Conservation (phyloP, 2,329 filamentous ascomycete genomes). For the Ascochyta rabiei region DNA sequence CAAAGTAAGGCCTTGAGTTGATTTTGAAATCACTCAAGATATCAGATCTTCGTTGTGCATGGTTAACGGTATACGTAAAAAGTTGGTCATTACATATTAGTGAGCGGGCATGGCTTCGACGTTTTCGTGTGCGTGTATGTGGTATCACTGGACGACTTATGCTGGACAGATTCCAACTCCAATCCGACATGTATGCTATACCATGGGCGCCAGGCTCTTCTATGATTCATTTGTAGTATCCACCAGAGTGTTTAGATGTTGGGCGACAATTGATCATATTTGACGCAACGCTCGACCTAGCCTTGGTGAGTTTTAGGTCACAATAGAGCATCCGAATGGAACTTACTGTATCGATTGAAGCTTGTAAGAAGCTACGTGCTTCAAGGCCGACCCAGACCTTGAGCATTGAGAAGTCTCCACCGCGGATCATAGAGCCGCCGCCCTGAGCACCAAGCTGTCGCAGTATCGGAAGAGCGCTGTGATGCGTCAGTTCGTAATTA, state of each 20-base stretch:
- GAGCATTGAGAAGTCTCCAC: slow-evolving; percentile 69
- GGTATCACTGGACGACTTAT: not conserved
- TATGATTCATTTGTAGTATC: not conserved
- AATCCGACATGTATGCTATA: not conserved
- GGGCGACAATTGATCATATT: slow-evolving; percentile 85
- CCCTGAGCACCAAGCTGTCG: slow-evolving; percentile 83
- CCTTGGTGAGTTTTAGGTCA: slow-evolving; percentile 2
- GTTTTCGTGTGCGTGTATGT: not conserved
- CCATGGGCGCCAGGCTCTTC: not conserved
- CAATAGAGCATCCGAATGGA: not conserved
- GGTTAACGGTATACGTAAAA: too few species aligned
- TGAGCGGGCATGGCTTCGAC: not conserved
- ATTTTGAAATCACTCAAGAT: too few species aligned
- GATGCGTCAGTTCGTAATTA: slow-evolving; percentile 16
- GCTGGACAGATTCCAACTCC: not conserved
- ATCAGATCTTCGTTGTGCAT: too few species aligned
- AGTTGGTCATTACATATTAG: too few species aligned
- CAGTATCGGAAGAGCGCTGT: slow-evolving; percentile 84
- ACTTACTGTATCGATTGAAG: slow-evolving; percentile 84
- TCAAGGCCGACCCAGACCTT: slow-evolving; percentile 92
- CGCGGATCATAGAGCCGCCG: slow-evolving; percentile 60
- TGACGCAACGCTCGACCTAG: slow-evolving; percentile 85
- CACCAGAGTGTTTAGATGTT: slow-evolving; percentile 65
- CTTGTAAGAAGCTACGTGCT: slow-evolving; percentile 85
- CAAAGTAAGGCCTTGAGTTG: too few species aligned